These are phyloP conservation scores for Protomyces macrosporus DNA, from an alignment of 1,139 yeast genomes.

Conservation along the genomic window DNA sequence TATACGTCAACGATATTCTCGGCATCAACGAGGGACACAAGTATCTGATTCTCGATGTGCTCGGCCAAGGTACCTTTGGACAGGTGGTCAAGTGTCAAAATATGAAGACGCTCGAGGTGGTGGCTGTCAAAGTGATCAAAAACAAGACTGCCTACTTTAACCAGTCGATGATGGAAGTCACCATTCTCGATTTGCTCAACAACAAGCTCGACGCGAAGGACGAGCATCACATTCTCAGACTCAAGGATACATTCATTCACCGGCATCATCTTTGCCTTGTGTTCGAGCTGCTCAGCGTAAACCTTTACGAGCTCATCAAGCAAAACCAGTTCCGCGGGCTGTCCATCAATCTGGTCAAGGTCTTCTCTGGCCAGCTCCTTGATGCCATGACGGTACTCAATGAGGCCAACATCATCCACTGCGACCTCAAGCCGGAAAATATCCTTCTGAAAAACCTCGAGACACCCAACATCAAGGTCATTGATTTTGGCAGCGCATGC, in stretches of 20 bases:
- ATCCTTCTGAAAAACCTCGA: conserved; percentile 70
- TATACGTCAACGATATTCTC: conserved; percentile 87
- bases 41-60: conserved; percentile 77
- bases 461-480: conserved; percentile 81
- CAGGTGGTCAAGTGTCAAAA: conserved; percentile 98
- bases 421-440: conserved; percentile 96
- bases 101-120: conserved; percentile 75
- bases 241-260: conserved; percentile 86
- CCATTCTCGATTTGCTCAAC: conserved; percentile 72
- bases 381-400: conserved; percentile 77
- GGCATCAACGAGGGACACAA: conserved; percentile 73
- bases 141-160: conserved; percentile 87
- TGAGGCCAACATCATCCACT: conserved; percentile 80
- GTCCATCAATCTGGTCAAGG: conserved; percentile 70
- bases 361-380: conserved; percentile 70
- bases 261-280: conserved; percentile 89
- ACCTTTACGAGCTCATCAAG: conserved; percentile 80
- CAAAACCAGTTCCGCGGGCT: conserved; percentile 93
- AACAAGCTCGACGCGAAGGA: conserved; percentile 62
- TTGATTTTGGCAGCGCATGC: conserved; percentile 96
- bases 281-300: conserved; percentile 81
- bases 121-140: conserved; percentile 92
- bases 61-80: conserved; percentile 97
- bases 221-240: conserved; percentile 66
- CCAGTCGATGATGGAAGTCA: conserved; percentile 87